A percentile compares a stretch with the other conserved stretches of the same genome.
Conservation (phyloP, 108 stramenopile species). For the Nitzschia sp. region DNA sequence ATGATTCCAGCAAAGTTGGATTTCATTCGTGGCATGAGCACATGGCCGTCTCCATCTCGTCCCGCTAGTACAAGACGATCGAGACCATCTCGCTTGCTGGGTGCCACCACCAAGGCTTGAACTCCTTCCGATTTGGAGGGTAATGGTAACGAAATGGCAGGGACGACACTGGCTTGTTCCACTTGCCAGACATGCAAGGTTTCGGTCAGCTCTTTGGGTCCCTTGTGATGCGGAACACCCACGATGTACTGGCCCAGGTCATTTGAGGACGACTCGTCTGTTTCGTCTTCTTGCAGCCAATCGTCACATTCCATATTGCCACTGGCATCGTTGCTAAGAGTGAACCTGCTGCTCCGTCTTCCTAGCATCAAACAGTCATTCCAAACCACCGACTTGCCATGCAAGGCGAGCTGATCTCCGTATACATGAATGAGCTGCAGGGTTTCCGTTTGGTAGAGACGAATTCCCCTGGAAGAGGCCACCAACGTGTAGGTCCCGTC, state of each 20-base stretch:
- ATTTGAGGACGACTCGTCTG: background rate
- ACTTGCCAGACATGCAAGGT: conserved; percentile 45
- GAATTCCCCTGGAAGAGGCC: conserved; percentile 43
- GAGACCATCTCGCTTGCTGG: background rate
- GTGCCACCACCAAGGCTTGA: conserved; percentile 15
- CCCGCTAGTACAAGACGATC: conserved; percentile 33
- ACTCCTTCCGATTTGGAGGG: conserved; percentile 36
- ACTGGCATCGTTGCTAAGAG: background rate
- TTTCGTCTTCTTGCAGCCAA: conserved; percentile 11
- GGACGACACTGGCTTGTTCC: conserved; percentile 30
- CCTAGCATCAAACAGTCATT: conserved; percentile 42
- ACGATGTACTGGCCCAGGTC: conserved; percentile 33
- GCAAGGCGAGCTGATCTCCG: conserved; percentile 62
- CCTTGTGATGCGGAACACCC: conserved; percentile 40
- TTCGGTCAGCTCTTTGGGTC: conserved; percentile 44
- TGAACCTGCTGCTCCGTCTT: conserved; percentile 4
- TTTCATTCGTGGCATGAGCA: conserved; percentile 30
- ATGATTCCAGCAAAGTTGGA: conserved; percentile 60
- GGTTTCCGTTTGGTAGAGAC: conserved; percentile 46
- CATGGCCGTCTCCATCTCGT: conserved; percentile 36
- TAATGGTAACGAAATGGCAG: conserved; percentile 27
- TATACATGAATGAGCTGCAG: conserved; percentile 42
- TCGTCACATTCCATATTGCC: conserved; percentile 20
- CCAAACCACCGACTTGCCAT: conserved; percentile 54
- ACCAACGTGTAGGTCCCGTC: conserved; percentile 42